Conservation (phyloP, 1,284 basidiomycete genomes). For the Ganoderma meredithae region DNA sequence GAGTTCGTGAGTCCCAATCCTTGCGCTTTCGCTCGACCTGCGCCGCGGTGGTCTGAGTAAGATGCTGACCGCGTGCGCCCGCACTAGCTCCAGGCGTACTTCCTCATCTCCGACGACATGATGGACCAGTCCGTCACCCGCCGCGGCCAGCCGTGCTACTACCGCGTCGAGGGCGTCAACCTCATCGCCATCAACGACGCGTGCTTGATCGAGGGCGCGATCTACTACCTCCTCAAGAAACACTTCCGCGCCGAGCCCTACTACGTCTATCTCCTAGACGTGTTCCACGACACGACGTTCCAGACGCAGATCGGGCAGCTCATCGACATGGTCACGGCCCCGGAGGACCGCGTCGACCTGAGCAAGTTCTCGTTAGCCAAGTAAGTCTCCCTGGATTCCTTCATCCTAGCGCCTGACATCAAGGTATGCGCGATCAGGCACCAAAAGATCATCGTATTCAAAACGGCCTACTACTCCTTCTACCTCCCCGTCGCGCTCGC, state of each 20-base stretch:
- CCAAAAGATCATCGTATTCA: conserved; percentile 95
- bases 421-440: conserved; percentile 60
- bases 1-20: conserved; percentile 76
- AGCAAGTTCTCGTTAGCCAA: conserved; percentile 87
- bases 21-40: too few species aligned
- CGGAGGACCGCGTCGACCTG: conserved; percentile 90
- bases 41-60: neutral
- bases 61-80: neutral
- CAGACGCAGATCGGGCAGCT: conserved; percentile 97
- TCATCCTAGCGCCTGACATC: neutral
- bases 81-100: conserved; percentile 92
- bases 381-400: conserved; percentile 58
- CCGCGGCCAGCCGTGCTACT: conserved; percentile 97
- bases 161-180: conserved; percentile 78
- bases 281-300: conserved; percentile 93
- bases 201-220: conserved; percentile 96
- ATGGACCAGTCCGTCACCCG: conserved; percentile 97
- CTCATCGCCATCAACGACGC: conserved; percentile 98
- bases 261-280: conserved; percentile 90
- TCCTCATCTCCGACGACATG: conserved; percentile 98
- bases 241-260: conserved; percentile 87
- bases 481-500: conserved; percentile 97
- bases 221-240: conserved; percentile 90
- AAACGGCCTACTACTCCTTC: conserved; percentile 98
- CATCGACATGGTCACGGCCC: conserved; percentile 94